Conservation (phyloP, 345 rosid species). For the Murraya koenigii region DNA sequence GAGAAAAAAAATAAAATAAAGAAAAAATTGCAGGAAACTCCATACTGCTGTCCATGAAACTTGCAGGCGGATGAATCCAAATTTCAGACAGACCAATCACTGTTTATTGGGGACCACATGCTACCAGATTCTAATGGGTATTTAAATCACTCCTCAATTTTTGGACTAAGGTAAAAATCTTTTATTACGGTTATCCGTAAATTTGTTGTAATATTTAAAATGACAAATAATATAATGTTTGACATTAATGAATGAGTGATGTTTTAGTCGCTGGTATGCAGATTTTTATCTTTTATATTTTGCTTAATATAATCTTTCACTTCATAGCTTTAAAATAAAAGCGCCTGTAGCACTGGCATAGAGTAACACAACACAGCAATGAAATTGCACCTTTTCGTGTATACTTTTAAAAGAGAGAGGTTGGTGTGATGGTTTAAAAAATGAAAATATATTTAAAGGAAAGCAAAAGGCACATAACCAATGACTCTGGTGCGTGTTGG, state of each 20-base stretch:
- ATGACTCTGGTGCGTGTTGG: background rate
- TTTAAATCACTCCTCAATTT: too few relatives aligned
- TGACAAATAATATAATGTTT: too few relatives aligned
- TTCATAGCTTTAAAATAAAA: background rate
- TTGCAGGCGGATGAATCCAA: background rate
- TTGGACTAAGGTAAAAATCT: too few relatives aligned
- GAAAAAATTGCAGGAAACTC: too few relatives aligned
- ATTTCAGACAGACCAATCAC: background rate
- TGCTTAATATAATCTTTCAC: too few relatives aligned
- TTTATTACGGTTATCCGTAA: too few relatives aligned
- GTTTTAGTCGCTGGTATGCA: too few relatives aligned
- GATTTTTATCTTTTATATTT: too few relatives aligned
- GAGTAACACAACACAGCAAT: background rate
- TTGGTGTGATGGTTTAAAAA: too few relatives aligned
- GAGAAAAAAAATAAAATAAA: too few relatives aligned
- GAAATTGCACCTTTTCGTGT: background rate
- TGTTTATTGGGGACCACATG: background rate
- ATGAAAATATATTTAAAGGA: background rate
- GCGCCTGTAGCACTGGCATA: background rate
- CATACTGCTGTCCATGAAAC: background rate
- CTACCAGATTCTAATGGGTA: background rate
- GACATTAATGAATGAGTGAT: too few relatives aligned
- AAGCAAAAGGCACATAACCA: background rate
- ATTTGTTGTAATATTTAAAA: too few relatives aligned
- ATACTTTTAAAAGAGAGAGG: background rate